Conservation (phyloP, 176 grass and related monocot genomes). For the Lolium perenne region DNA sequence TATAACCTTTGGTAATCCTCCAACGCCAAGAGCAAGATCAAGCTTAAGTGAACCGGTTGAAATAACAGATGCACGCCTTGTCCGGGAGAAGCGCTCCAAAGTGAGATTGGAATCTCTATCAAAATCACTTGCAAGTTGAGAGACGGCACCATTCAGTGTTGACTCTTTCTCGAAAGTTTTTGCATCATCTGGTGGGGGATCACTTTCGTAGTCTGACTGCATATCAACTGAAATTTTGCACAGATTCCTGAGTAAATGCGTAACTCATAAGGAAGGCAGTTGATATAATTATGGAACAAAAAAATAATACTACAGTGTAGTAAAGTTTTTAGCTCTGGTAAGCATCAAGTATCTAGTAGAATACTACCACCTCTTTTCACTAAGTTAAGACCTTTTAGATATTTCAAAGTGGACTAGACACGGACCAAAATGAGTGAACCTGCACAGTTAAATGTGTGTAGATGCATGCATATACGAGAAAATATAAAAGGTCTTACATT, state of each 20-base stretch:
- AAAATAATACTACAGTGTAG: neutral
- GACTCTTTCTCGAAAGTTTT: conserved; percentile 56
- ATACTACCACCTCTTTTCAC: neutral
- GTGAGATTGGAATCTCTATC: conserved; percentile 85
- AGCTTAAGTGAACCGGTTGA: conserved; percentile 92
- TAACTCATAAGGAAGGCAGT: conserved; percentile 13
- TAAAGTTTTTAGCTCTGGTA: neutral
- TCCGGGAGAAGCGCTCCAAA: conserved; percentile 65
- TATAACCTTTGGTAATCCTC: conserved; percentile 90
- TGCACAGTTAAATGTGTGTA: no score
- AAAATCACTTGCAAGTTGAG: conserved; percentile 87
- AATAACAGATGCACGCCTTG: conserved; percentile 60
- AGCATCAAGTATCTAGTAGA: neutral
- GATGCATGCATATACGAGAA: no score
- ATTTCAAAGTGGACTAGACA: no score
- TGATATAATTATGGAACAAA: neutral
- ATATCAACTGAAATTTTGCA: conserved; percentile 71
- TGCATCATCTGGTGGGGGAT: conserved; percentile 54
- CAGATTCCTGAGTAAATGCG: conserved; percentile 47
- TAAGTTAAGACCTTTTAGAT: no score
- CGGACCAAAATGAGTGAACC: no score
- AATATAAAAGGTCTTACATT: no score
- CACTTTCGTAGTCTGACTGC: conserved; percentile 78
- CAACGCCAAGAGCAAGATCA: conserved; percentile 85
- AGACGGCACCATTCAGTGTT: conserved; percentile 64